Conservation (phyloP, 2,329 filamentous ascomycete species). For the Zasmidium citrigriseum region DNA sequence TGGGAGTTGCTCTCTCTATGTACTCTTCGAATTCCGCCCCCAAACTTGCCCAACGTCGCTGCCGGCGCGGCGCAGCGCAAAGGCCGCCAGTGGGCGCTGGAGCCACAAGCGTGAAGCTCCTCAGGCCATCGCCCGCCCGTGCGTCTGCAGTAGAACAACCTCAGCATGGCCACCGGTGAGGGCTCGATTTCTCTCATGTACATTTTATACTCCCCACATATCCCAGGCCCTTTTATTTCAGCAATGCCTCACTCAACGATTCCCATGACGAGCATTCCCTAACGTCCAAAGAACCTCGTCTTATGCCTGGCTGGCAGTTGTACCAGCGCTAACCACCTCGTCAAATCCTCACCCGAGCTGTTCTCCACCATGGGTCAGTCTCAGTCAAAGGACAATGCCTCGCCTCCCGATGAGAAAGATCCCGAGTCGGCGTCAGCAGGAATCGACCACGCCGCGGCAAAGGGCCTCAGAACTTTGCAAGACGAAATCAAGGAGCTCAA, state of each 20-base stretch:
- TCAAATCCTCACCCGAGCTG: neutral
- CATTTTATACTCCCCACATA: neutral
- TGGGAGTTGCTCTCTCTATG: neutral
- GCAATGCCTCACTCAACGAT: neutral
- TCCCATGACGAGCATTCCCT: neutral
- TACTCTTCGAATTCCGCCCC: neutral
- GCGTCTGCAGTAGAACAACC: slow-evolving; percentile 6
- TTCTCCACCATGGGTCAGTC: neutral
- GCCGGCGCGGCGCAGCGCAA: neutral
- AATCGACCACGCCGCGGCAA: neutral
- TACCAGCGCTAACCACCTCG: neutral
- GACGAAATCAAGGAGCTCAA: neutral
- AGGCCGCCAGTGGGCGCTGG: neutral
- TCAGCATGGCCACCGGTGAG: neutral
- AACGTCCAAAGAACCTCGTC: neutral
- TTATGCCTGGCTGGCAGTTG: neutral
- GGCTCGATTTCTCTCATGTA: neutral
- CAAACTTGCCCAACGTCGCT: neutral
- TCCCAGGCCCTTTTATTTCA: neutral
- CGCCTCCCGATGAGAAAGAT: neutral
- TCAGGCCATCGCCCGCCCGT: neutral
- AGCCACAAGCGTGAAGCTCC: neutral
- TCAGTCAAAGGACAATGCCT: neutral
- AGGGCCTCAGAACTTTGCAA: neutral
- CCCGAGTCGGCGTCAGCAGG: neutral